Base-by-base conservation (phyloP, 2,329 filamentous ascomycete species). In the Calonectria ilicicola region DNA sequence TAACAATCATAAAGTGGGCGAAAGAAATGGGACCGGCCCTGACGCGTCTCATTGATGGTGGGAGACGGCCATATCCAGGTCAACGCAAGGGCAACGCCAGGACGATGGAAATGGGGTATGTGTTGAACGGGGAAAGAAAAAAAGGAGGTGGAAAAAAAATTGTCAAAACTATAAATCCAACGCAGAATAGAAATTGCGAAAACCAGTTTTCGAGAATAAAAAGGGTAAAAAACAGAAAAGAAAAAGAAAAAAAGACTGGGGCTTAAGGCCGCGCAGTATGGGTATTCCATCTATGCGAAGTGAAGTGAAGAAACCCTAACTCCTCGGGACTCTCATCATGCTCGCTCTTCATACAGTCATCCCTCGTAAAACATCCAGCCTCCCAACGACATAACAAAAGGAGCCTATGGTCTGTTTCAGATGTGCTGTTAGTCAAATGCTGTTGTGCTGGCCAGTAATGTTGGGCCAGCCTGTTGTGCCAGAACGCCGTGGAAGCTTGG, bases 1-100 rank as follows among this genome's bases (percentile, higher is more conserved):
- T 85, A 77, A 86, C 73, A 49, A 64, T 66, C 26, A 23, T 62
- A 29, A 67, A 91, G 90, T 91, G 51, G 90, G 89, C 17, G 90
- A 91, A 83, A 88, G 84, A 76, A 91, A 91, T 74, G 86, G 83
- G 17, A 85, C 86, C 3, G 89, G 87, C 0, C 89, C 89, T 1
- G 86, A 87, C 67, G 83, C 81, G 62, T 68, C 76, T 58, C 83
- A 86, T 75, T 87, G 72, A 82, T 74, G 40, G 23, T 58, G 19
- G 19, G 35, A 65, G 63, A 21, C 26, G 68, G 46, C 40, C 27
- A 65, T 63, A 32, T 70, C 47, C 35, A 56, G 53, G 49, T 72
- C 42, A 58, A 67, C 56, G 56, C 49, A 73, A 70, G 40, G 29
- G 47, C n/a, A 58, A 70, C 65, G 32, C 12, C 27, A 62, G 58